Base-by-base conservation (phyloP, 2,329 filamentous ascomycete genomes). In the Fusarium longipes region DNA sequence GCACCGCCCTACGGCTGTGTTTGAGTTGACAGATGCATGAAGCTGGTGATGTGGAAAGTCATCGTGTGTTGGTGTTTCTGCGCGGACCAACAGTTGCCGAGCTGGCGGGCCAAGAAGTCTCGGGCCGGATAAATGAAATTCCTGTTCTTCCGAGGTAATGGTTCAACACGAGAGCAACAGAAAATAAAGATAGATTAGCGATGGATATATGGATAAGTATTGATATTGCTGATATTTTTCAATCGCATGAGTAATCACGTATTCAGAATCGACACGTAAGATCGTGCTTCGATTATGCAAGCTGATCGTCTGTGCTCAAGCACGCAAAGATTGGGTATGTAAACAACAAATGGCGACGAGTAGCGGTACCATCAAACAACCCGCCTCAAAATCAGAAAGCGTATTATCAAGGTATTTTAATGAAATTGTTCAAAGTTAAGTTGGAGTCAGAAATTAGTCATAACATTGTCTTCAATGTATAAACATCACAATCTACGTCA, bases 11-110 rank as follows among this genome's bases (percentile, higher is more conserved):
- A 18, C 12, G 9, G 17, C 2, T 20, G 4, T 36, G 45, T 25
- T 48, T 48, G 45, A n/a, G 30, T 48, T 48, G 45, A 33, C 30
- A 20, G 25, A 4, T 43, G 40, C 40, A 29, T 43, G 27, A 43
- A 43, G n/a, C n/a, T 48, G 17, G 45, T 15, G 30, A 48, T 48
- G 30, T 14, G 15, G 45, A 36, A 35, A n/a, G 7, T 8, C 17
- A 30, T 48, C 45, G 45, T 17, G 45, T 48, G 45, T 48, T 48
- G 45, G 45, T 48, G 45, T 48, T 48, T 27, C 36, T 7, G 30
- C 20, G 45, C 45, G 45, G 30, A 25, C 22, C 30, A 48, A 15
- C 17, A 14, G 45, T 48, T 48, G 17, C 45, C 45, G 45, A 25
- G 22, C 20, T 48, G 30, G 11, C 20, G 32, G 30, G 29, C 7